phyloP scores from a whole-genome alignment of 345 rosid species.

The Cardamine chenopodiifolia region DNA sequence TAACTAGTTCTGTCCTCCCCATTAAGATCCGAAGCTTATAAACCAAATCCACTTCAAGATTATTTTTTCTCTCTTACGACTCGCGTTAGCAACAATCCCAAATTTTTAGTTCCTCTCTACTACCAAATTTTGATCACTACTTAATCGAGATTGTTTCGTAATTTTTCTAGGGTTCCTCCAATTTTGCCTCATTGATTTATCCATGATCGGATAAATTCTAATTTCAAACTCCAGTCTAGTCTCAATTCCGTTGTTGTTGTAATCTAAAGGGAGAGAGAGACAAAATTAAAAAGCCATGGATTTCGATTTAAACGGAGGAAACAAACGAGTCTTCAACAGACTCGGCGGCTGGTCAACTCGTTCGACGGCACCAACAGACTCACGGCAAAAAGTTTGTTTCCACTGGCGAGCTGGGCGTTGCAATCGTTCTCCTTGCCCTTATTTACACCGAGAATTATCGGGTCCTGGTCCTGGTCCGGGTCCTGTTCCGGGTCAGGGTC shows the following conservation, averaged over 20 bases:
- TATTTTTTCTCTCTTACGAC: not conserved
- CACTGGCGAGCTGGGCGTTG: constrained; percentile 94
- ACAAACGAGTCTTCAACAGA: constrained; percentile 71
- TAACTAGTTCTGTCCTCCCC: constrained; percentile 22
- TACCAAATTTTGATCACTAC: not conserved
- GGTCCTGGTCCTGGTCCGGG: constrained; percentile 43
- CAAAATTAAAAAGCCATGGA: constrained; percentile 51
- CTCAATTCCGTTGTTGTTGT: not conserved
- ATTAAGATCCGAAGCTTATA: constrained; percentile 29
- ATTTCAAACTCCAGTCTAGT: not conserved
- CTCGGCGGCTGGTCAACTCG: constrained; percentile 50
- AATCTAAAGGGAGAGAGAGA: constrained; percentile 5
- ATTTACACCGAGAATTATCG: constrained; percentile 75
- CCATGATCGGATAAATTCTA: not conserved
- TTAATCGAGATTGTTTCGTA: not conserved
- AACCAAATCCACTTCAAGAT: not conserved
- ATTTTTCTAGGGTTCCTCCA: constrained; percentile 31
- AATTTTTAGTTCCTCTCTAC: not conserved
- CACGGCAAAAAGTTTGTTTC: constrained; percentile 70
- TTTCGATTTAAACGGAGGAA: constrained; percentile 68
- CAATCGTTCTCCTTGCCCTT: constrained; percentile 68
- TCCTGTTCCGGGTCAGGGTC: constrained; percentile 28
- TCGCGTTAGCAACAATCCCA: constrained; percentile 1
- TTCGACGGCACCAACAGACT: constrained; percentile 38
- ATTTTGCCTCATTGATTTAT: constrained; percentile 10